Base-by-base conservation (phyloP, 805 yeast genomes). In the Ogataea corticis region DNA sequence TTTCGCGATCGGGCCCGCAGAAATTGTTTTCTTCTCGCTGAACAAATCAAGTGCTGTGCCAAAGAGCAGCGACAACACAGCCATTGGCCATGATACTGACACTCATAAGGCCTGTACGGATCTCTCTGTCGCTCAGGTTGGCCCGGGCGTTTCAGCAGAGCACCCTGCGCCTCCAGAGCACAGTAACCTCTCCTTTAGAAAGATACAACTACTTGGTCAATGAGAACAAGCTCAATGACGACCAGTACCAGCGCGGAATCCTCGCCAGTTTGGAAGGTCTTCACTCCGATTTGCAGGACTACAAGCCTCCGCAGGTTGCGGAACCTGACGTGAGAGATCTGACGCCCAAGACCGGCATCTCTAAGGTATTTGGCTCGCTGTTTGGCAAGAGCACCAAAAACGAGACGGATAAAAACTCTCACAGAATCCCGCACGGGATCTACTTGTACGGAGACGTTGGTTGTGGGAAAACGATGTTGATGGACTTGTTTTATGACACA, bases 391-490 rank as follows among this genome's bases (percentile, higher is more conserved):
- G 33, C 14, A 17, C 36, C 7, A 33, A 25, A 13, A 38, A 32
- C 9, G 42, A 45, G 14, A 33, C 46, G 3, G 45, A 50, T 15
- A 7, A 46, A 7, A 53, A 54, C 29, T 50, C 51, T 7, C 65
- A 65, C 15, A 57, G 56, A 2, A 72, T 83, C 12, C 96, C 94
- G 2, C 72, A 77, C 53, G 99, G 99, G 4, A 85, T 94, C 7
- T 94, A 94, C 59, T 72, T 94, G 25, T 94, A 87, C 66, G 99
- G 99, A 17, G 98, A 94, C 65, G 99, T 94, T 34, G 99, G 99
- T 2, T 91, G 98, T 66, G 99, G 99, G 3, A 92, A 94, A 62
- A 94, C 99, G 7, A 92, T 94, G 97, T 72, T 94, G 49, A 92
- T 94, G 98, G 98, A 94, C 66, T 72, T 94, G 54, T 94, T 94